A percentile compares a stretch with the other conserved stretches of the same genome.
These are phyloP conservation scores for Paecilomyces formosus DNA, from an alignment of 2,329 filamentous ascomycete species.

Conservation along the genomic window DNA sequence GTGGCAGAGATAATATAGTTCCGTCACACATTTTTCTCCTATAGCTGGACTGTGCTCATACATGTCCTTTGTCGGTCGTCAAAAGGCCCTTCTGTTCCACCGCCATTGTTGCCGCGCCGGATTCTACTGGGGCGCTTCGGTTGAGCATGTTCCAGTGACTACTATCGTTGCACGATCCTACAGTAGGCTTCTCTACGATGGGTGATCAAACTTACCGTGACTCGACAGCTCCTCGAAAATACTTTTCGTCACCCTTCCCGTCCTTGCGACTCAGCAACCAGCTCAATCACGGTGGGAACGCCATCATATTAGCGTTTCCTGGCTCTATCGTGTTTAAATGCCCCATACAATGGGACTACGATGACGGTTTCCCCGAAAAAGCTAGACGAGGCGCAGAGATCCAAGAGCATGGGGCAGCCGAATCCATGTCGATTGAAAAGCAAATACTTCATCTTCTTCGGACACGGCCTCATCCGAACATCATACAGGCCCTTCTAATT, in stretches of 20 bases:
- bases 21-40: no score
- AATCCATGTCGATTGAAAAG: background rate
- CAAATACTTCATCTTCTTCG: background rate
- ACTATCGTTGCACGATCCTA: no score
- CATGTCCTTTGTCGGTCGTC: no score
- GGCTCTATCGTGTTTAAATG: background rate
- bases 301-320: background rate
- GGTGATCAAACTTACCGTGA: no score
- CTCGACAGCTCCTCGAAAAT: background rate
- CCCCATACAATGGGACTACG: background rate
- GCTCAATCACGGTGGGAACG: background rate
- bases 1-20: no score
- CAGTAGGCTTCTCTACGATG: no score
- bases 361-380: background rate
- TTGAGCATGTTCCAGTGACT: no score
- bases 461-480: background rate
- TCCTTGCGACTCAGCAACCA: background rate
- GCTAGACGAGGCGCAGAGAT: background rate
- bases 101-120: no score
- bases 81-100: no score
- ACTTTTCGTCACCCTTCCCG: background rate
- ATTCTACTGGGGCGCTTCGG: no score
- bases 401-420: background rate
- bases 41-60: no score
- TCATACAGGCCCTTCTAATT: background rate